Conservation (phyloP, 352 stramenopile species). For the Phytophthora pisi region DNA sequence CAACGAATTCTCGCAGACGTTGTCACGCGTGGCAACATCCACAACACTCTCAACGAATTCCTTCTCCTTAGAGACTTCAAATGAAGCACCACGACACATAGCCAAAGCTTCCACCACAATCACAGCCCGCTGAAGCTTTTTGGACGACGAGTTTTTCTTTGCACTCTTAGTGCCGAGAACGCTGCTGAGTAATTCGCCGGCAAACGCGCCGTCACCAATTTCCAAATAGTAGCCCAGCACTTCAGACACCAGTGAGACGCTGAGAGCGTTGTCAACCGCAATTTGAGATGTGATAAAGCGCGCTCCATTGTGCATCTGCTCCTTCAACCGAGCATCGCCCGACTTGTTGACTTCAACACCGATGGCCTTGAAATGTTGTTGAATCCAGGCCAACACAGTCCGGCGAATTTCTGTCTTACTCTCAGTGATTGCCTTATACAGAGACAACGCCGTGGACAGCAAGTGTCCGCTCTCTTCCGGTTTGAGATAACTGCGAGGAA, state of each 20-base stretch:
- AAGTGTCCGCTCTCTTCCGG: constrained; percentile 29
- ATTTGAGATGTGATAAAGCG: constrained; percentile 34
- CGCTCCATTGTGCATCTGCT: constrained; percentile 23
- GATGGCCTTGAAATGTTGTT: constrained; percentile 32
- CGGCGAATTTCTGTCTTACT: constrained; percentile 22
- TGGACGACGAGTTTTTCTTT: constrained; percentile 6
- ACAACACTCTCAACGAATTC: constrained; percentile 42
- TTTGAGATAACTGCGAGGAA: constrained; percentile 48
- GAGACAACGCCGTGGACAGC: constrained; percentile 25
- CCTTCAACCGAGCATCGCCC: background rate
- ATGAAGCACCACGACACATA: constrained; percentile 12
- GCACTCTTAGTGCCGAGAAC: constrained; percentile 8
- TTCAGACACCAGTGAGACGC: constrained; percentile 31
- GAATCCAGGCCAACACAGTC: constrained; percentile 35
- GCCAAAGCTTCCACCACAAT: constrained; percentile 49
- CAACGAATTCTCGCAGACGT: constrained; percentile 25
- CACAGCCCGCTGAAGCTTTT: constrained; percentile 31
- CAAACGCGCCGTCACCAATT: constrained; percentile 33
- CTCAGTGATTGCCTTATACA: constrained; percentile 27
- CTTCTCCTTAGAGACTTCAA: constrained; percentile 27
- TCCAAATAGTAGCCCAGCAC: constrained; percentile 44
- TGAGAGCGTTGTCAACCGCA: constrained; percentile 17
- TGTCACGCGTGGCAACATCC: constrained; percentile 22
- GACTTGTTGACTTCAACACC: constrained; percentile 23
- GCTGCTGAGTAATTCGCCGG: constrained; percentile 41